These are phyloP conservation scores for Infundibulicybe gibba DNA, from an alignment of 768 basidiomycete species.

Conservation along the genomic window DNA sequence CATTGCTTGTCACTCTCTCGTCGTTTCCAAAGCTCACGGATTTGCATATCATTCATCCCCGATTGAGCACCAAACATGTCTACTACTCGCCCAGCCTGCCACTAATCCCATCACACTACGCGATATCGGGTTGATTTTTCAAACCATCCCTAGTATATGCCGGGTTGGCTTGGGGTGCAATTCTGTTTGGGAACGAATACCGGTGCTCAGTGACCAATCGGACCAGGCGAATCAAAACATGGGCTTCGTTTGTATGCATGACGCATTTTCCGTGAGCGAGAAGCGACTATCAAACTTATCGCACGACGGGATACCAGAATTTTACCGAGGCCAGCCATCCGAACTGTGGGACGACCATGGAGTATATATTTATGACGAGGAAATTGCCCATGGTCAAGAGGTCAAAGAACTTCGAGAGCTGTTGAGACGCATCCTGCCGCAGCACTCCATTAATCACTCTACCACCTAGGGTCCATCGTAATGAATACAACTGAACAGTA, in stretches of 20 bases:
- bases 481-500: too few relatives aligned
- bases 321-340: neutral
- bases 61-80: conserved; percentile 9
- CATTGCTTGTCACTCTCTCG: conserved; percentile 8
- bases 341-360: neutral
- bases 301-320: neutral
- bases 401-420: neutral
- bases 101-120: conserved; percentile 6
- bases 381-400: neutral
- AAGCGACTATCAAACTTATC: neutral
- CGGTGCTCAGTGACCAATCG: neutral
- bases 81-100: neutral
- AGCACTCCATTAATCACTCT: neutral
- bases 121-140: conserved; percentile 13
- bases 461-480: too few relatives aligned
- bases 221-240: neutral
- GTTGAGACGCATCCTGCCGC: neutral
- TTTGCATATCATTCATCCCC: conserved; percentile 17
- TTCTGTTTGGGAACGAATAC: conserved; percentile 14
- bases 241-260: neutral
- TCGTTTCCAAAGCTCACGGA: conserved; percentile 13
- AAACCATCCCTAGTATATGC: conserved; percentile 6
- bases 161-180: conserved; percentile 13
- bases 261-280: neutral
- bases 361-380: too few relatives aligned